A percentile compares a stretch with the other conserved stretches of the same genome.
Evolutionary conservation across 2,329 filamentous ascomycete genomes (phyloP).

Genomic region (Thelonectria discophora): DNA sequence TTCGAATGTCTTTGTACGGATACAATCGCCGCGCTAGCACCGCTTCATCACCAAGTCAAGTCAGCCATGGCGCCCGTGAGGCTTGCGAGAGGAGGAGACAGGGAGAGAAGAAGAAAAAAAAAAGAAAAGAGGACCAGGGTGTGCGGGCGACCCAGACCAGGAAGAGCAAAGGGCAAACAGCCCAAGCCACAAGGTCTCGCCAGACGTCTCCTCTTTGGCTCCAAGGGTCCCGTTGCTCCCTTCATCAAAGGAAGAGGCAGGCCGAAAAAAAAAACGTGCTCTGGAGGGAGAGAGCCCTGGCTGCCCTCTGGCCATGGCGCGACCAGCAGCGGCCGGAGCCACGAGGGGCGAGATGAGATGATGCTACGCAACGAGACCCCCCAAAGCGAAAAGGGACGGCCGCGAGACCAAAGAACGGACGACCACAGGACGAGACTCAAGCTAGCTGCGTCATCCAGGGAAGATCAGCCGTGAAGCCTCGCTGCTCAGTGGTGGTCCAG

Average conservation of each 20-base stretch:
- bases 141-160: slow-evolving; percentile 15
- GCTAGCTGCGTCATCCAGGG: slow-evolving; percentile 11
- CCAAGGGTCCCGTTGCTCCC: slow-evolving; percentile 1
- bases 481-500: slow-evolving; percentile 29
- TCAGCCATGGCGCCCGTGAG: slow-evolving; percentile 31
- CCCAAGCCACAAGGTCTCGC: slow-evolving; percentile 14
- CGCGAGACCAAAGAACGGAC: slow-evolving; percentile 26
- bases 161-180: slow-evolving; percentile 24
- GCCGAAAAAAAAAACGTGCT: slow-evolving; percentile 13
- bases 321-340: slow-evolving; percentile 35
- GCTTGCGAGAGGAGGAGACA: slow-evolving; percentile 28
- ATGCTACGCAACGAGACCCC: slow-evolving; percentile 10
- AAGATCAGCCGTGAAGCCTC: slow-evolving; percentile 31
- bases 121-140: neutral
- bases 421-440: slow-evolving; percentile 37
- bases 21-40: slow-evolving; percentile 24
- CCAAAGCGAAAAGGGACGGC: too few relatives aligned
- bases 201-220: neutral
- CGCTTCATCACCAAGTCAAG: slow-evolving; percentile 24
- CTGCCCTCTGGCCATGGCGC: slow-evolving; percentile 23
- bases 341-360: slow-evolving; percentile 29
- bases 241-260: slow-evolving; percentile 11
- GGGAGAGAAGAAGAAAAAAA: too few relatives aligned
- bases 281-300: slow-evolving; percentile 7
- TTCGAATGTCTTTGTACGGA: neutral